These are phyloP conservation scores for Aspergillus versicolor DNA, from an alignment of 2,329 filamentous ascomycete genomes.

Conservation along the genomic window DNA sequence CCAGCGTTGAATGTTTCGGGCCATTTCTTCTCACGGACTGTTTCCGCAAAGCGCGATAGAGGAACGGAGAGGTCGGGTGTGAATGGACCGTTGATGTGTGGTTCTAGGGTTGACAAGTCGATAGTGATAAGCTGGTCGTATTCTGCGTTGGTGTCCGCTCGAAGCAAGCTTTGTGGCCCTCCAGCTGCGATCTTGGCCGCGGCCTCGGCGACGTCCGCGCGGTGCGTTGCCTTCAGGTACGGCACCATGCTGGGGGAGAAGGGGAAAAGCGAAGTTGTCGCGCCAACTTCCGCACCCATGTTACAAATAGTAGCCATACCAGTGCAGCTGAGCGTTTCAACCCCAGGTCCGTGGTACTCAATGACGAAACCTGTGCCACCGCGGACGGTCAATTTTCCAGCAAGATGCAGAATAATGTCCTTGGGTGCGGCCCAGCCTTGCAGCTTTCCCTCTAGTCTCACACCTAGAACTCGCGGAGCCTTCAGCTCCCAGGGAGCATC, in stretches of 20 bases:
- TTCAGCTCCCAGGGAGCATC: slow-evolving; percentile 97
- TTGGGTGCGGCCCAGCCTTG: slow-evolving; percentile 92
- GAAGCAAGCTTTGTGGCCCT: slow-evolving; percentile 64
- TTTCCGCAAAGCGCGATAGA: slow-evolving; percentile 82
- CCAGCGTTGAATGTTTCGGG: slow-evolving; percentile 87
- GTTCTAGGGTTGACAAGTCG: slow-evolving; percentile 84
- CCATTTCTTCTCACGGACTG: slow-evolving; percentile 83
- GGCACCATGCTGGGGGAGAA: slow-evolving; percentile 80
- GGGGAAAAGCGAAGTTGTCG: slow-evolving; percentile 94
- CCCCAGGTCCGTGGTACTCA: slow-evolving; percentile 88
- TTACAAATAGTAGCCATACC: slow-evolving; percentile 92
- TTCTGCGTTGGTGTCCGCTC: slow-evolving; percentile 75
- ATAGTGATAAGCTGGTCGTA: slow-evolving; percentile 93
- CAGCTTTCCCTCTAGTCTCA: slow-evolving; percentile 78
- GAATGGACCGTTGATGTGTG: slow-evolving; percentile 95
- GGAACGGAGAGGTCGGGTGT: slow-evolving; percentile 94
- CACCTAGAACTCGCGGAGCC: slow-evolving; percentile 85
- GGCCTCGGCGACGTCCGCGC: slow-evolving; percentile 66
- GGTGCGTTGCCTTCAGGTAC: slow-evolving; percentile 83
- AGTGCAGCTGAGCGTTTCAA: slow-evolving; percentile 84
- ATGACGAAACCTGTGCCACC: slow-evolving; percentile 94
- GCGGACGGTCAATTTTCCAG: slow-evolving; percentile 84
- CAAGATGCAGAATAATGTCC: slow-evolving; percentile 88
- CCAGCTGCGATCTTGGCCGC: slow-evolving; percentile 62
- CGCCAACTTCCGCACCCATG: slow-evolving; percentile 86